Conservation (phyloP, 768 basidiomycete genomes). For the Russula sp. region DNA sequence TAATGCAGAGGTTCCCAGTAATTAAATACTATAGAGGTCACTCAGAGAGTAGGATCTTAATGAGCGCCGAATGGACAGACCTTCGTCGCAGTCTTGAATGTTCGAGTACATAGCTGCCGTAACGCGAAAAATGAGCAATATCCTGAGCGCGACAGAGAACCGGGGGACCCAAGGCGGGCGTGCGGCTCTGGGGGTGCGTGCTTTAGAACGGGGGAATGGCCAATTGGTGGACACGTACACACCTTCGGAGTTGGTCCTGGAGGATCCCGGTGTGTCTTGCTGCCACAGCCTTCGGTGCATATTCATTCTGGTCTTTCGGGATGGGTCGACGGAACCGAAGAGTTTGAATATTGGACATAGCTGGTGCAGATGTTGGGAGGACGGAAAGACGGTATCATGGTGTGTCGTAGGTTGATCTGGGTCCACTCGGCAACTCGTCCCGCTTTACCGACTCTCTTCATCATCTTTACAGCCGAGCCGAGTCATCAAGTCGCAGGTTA, state of each 20-base stretch:
- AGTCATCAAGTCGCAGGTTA: no score
- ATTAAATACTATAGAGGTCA: slow-evolving; percentile 69
- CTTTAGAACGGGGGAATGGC: slow-evolving; percentile 12
- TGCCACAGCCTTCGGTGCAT: slow-evolving; percentile 19
- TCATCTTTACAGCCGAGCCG: no score
- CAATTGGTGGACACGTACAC: slow-evolving; percentile 9
- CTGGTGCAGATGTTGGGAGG: not conserved
- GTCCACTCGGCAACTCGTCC: no score
- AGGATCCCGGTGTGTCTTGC: slow-evolving; percentile 59
- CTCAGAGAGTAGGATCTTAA: not conserved
- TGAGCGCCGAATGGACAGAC: slow-evolving; percentile 33
- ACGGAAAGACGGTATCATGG: not conserved
- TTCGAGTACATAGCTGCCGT: slow-evolving; percentile 91
- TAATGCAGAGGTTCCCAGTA: slow-evolving; percentile 99
- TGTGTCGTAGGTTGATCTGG: no score
- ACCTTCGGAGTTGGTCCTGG: slow-evolving; percentile 77
- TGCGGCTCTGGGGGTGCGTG: slow-evolving; percentile 41
- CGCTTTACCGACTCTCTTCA: not conserved
- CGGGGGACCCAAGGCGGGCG: slow-evolving; percentile 80
- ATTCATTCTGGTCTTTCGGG: slow-evolving; percentile 20
- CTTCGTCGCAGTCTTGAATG: slow-evolving; percentile 96
- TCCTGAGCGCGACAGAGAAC: slow-evolving; percentile 75
- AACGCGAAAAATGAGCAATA: slow-evolving; percentile 74
- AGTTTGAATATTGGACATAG: slow-evolving; percentile 27
- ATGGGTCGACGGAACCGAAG: slow-evolving; percentile 30